Evolutionary conservation across 2,329 filamentous ascomycete species (phyloP).

Genomic region (Fusarium bulbicola): DNA sequence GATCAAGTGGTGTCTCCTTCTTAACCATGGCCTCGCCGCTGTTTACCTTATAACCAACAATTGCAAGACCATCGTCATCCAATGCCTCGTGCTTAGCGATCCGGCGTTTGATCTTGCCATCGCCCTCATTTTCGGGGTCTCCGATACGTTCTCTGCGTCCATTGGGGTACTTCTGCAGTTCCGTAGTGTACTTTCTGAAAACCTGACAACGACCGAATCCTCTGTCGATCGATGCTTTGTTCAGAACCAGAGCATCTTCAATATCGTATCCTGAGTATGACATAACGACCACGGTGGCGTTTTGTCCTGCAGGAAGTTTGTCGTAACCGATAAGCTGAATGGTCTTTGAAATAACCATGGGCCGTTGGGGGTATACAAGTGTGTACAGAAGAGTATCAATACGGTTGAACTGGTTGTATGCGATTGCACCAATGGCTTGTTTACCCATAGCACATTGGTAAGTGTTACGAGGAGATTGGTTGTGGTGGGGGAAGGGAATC

Average conservation of each 20-base stretch:
- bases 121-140: constrained; percentile 62
- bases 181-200: constrained; percentile 91
- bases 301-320: constrained; percentile 95
- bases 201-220: constrained; percentile 98
- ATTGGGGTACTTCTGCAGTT: constrained; percentile 89
- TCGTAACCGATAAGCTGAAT: constrained; percentile 98
- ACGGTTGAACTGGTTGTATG: constrained; percentile 96
- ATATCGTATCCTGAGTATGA: constrained; percentile 99
- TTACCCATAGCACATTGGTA: constrained; percentile 99
- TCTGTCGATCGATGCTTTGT: constrained; percentile 94
- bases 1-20: constrained; percentile 85
- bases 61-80: constrained; percentile 87
- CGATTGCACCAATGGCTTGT: constrained; percentile 98
- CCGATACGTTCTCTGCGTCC: constrained; percentile 74
- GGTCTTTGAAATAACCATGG: constrained; percentile 96
- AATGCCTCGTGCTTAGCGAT: constrained; percentile 77
- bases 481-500: constrained; percentile 98
- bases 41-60: constrained; percentile 82
- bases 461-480: constrained; percentile 97
- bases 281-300: constrained; percentile 98
- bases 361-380: constrained; percentile 96
- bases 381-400: constrained; percentile 97
- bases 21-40: constrained; percentile 88
- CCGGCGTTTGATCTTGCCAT: constrained; percentile 68
- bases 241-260: constrained; percentile 94